These are phyloP conservation scores for Phaeoacremonium minimum DNA, from an alignment of 2,329 filamentous ascomycete genomes.

Conservation along the genomic window DNA sequence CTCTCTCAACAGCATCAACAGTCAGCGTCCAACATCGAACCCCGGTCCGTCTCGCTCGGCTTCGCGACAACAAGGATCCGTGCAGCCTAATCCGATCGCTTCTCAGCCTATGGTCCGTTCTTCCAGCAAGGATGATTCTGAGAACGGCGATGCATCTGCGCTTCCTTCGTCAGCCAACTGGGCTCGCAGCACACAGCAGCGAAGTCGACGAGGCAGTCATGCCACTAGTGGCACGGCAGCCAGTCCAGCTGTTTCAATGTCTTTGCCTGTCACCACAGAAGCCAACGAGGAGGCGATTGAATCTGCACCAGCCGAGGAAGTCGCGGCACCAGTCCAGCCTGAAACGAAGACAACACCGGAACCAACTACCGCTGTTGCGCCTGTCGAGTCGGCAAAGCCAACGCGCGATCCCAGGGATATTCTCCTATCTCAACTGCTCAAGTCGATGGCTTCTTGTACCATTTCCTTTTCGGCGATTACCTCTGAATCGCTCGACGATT, in stretches of 20 bases:
- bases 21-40: constrained; percentile 62
- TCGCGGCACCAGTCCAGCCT: constrained; percentile 26
- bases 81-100: constrained; percentile 28
- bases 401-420: constrained; percentile 6
- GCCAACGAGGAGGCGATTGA: constrained; percentile 38
- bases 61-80: constrained; percentile 47
- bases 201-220: constrained; percentile 70
- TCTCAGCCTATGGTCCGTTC: constrained; percentile 69
- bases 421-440: constrained; percentile 8
- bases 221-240: constrained; percentile 77
- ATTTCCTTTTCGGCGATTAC: constrained; percentile 13
- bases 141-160: constrained; percentile 78
- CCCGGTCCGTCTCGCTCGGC: constrained; percentile 46
- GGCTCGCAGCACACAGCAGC: constrained; percentile 68
- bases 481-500: constrained; percentile 16
- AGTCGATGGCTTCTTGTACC: constrained; percentile 11
- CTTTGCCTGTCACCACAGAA: constrained; percentile 50
- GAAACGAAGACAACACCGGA: too few species aligned
- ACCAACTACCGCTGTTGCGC: constrained; percentile 14
- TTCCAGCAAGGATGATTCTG: constrained; percentile 72
- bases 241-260: constrained; percentile 70
- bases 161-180: constrained; percentile 90
- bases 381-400: constrained; percentile 2
- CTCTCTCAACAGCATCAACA: constrained; percentile 86
- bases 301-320: constrained; percentile 21